Percentiles rank a stretch among this genome's conserved stretches.
These are phyloP conservation scores for Aspergillus hortae DNA, from an alignment of 2,329 filamentous ascomycete species.

Conservation along the genomic window DNA sequence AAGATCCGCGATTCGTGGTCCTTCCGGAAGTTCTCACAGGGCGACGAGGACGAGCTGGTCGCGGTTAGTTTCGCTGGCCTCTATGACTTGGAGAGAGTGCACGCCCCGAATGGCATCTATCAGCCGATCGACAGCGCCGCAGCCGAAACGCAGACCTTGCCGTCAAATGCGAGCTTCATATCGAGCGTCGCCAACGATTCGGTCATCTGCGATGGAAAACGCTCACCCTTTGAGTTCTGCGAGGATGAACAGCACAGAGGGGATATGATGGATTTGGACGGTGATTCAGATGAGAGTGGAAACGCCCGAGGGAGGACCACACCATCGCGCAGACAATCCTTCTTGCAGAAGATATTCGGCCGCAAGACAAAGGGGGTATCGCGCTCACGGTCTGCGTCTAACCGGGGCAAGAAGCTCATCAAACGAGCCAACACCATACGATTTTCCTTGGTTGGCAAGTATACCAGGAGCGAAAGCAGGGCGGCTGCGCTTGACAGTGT, in stretches of 20 bases:
- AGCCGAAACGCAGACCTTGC: slow-evolving; percentile 3
- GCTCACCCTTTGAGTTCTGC: slow-evolving; percentile 13
- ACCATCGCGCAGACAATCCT: slow-evolving; percentile 19
- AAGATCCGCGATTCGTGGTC: slow-evolving; percentile 27
- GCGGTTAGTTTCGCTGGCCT: slow-evolving; percentile 27
- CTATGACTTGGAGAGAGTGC: slow-evolving; percentile 28
- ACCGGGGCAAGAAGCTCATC: slow-evolving; percentile 22
- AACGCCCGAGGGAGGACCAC: slow-evolving; percentile 7
- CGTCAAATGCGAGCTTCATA: slow-evolving; percentile 13
- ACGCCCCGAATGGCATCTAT: slow-evolving; percentile 24
- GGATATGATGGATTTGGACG: slow-evolving; percentile 6
- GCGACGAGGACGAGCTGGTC: slow-evolving; percentile 28
- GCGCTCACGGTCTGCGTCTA: slow-evolving; percentile 19
- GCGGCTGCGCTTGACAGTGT: slow-evolving; percentile 13
- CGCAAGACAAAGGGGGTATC: slow-evolving; percentile 22
- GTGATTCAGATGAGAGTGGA: slow-evolving; percentile 10
- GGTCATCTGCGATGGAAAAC: slow-evolving; percentile 10
- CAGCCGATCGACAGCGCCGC: slow-evolving; percentile 10
- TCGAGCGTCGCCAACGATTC: slow-evolving; percentile 11
- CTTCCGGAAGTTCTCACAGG: slow-evolving; percentile 21
- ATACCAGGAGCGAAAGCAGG: slow-evolving; percentile 14
- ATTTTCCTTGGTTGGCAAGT: slow-evolving; percentile 26
- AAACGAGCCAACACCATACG: slow-evolving; percentile 27
- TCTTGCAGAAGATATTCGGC: slow-evolving; percentile 25
- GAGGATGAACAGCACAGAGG: slow-evolving; percentile 16